These are phyloP conservation scores for Epichloe amarillans DNA, from an alignment of 2,329 filamentous ascomycete species.

Conservation along the genomic window DNA sequence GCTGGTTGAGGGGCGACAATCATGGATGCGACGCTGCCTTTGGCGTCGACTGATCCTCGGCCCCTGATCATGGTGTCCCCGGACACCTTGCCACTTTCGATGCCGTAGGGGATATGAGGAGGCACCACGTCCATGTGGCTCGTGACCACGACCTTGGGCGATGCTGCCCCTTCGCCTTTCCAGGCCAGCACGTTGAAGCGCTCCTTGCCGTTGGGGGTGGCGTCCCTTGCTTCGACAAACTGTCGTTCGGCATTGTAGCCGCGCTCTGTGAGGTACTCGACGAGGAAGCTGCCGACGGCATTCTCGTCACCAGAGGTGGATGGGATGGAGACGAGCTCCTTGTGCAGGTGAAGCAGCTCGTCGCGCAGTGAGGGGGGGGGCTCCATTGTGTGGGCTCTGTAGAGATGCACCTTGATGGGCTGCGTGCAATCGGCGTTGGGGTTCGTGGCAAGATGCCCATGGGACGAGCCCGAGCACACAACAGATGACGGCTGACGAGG, in stretches of 20 bases:
- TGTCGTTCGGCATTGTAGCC: constrained; percentile 33
- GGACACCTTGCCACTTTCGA: constrained; percentile 32
- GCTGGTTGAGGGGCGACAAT: constrained; percentile 50
- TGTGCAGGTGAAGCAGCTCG: constrained; percentile 57
- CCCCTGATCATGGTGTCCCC: constrained; percentile 47
- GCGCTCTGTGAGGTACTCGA: constrained; percentile 43
- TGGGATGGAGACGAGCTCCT: constrained; percentile 57
- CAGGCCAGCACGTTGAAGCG: constrained; percentile 67
- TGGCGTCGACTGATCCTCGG: constrained; percentile 62
- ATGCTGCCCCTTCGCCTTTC: constrained; percentile 30
- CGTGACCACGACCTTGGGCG: constrained; percentile 51
- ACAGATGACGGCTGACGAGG: constrained; percentile 1
- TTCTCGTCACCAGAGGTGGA: constrained; percentile 61
- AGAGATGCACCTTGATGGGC: background rate
- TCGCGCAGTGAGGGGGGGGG: constrained; percentile 26
- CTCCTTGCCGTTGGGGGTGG: constrained; percentile 15
- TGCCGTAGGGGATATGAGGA: constrained; percentile 56
- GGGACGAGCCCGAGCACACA: constrained; percentile 4
- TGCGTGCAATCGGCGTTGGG: constrained; percentile 4
- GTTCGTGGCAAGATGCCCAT: constrained; percentile 4
- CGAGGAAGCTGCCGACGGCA: constrained; percentile 54
- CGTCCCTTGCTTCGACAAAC: constrained; percentile 20
- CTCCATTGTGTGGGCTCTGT: constrained; percentile 7
- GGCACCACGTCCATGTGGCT: constrained; percentile 76
- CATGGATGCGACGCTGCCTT: constrained; percentile 59